phyloP scores from a whole-genome alignment of 2,329 filamentous ascomycete genomes.

The Biscogniauxia mediterranea region DNA sequence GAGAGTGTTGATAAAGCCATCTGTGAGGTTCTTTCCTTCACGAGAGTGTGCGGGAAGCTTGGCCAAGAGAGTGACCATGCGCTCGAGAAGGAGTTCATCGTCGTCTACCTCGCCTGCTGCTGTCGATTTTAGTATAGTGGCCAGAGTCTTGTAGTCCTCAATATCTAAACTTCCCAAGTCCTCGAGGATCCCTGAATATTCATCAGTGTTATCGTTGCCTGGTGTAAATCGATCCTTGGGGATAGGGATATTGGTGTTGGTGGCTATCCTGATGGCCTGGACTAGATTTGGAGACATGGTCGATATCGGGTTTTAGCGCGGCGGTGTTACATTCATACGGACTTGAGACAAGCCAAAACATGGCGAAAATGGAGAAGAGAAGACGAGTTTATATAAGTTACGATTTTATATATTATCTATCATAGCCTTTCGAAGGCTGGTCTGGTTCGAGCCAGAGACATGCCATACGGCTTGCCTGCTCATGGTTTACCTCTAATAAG shows the following conservation, averaged over 20 bases:
- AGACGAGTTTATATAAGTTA: background rate
- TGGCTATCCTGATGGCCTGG: background rate
- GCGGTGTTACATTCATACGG: background rate
- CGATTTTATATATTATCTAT: background rate
- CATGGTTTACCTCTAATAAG: no score
- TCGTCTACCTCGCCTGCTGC: slow-evolving; percentile 19
- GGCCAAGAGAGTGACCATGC: slow-evolving; percentile 17
- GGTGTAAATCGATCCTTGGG: slow-evolving; percentile 20
- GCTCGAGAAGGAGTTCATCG: slow-evolving; percentile 17
- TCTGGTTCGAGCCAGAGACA: no score
- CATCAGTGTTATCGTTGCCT: slow-evolving; percentile 17
- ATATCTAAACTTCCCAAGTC: slow-evolving; percentile 13
- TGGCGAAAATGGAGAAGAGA: background rate
- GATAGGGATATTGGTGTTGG: slow-evolving; percentile 3
- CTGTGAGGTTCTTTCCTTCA: slow-evolving; percentile 16
- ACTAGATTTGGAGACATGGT: background rate
- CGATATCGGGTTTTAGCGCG: background rate
- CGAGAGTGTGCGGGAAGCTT: slow-evolving; percentile 19
- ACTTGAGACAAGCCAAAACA: background rate
- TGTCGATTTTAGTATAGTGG: slow-evolving; percentile 5
- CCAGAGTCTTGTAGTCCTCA: slow-evolving; percentile 38
- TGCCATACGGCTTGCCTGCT: no score
- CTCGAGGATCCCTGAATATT: slow-evolving; percentile 17
- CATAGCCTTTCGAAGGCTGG: no score
- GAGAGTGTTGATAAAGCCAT: slow-evolving; percentile 19